Conservation (phyloP, 2,329 filamentous ascomycete species). For the Parascedosporium putredinis region DNA sequence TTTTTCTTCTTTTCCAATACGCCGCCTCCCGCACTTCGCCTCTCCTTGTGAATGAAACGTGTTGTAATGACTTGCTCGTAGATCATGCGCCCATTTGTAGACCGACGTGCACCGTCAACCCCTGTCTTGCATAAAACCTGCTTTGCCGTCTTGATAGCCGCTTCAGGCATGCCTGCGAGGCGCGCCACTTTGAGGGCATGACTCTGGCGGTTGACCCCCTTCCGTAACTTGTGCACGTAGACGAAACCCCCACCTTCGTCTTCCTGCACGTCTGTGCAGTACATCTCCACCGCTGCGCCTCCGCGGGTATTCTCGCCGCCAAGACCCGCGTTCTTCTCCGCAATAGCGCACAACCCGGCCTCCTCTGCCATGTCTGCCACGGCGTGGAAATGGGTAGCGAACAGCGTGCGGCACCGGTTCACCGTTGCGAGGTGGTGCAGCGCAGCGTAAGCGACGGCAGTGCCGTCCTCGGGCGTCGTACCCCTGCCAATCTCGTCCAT, state of each 20-base stretch:
- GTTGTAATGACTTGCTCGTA: too few species aligned
- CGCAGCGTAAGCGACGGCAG: constrained; percentile 81
- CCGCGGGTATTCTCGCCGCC: too few species aligned
- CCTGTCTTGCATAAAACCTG: constrained; percentile 33
- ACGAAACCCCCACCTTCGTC: constrained; percentile 61
- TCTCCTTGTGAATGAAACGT: too few species aligned
- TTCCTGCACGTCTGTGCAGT: constrained; percentile 85
- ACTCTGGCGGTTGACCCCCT: constrained; percentile 74
- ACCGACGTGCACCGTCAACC: not conserved
- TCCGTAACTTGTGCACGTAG: constrained; percentile 73
- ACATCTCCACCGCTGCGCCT: constrained; percentile 49
- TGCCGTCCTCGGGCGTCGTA: constrained; percentile 85
- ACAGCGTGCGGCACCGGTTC: constrained; percentile 72
- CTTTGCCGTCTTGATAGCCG: constrained; percentile 58
- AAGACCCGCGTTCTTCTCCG: constrained; percentile 15
- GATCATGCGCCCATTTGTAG: too few species aligned
- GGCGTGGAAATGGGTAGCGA: constrained; percentile 89
- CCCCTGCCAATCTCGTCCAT: constrained; percentile 98
- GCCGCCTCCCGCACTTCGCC: too few species aligned
- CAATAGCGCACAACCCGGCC: constrained; percentile 28
- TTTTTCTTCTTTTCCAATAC: not conserved
- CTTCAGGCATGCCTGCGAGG: constrained; percentile 69
- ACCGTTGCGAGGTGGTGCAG: constrained; percentile 71
- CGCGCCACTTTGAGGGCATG: constrained; percentile 93
- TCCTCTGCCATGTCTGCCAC: constrained; percentile 65